Conservation (phyloP, 2,329 filamentous ascomycete genomes). For the Didymella lethalis region DNA sequence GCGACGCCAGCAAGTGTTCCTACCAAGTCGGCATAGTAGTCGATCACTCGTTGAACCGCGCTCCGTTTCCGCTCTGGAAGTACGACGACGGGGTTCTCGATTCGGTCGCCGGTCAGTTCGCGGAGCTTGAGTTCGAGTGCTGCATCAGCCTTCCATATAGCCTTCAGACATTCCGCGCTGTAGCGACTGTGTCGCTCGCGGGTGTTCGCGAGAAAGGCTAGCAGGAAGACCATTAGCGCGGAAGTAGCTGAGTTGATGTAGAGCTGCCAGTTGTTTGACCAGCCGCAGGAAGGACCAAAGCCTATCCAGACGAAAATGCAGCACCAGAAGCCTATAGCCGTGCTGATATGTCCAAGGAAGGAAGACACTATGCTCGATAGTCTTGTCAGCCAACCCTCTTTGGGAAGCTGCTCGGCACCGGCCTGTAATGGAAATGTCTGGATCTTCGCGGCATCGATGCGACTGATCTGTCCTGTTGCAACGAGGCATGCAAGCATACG, state of each 20-base stretch:
- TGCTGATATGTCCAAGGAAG: conserved; percentile 11
- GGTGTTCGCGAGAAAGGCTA: conserved; percentile 12
- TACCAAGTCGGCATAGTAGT: conserved; percentile 15
- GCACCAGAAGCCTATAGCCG: conserved; percentile 8
- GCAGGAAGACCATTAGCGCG: conserved; percentile 12
- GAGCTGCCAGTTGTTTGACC: conserved; percentile 13
- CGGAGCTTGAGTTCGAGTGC: conserved; percentile 13
- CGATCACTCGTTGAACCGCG: conserved; percentile 10
- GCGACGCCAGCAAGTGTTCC: conserved; percentile 15
- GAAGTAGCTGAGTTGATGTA: conserved; percentile 16
- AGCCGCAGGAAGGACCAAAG: conserved; percentile 10
- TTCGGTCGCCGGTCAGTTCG: conserved; percentile 1
- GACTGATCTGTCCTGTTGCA: background rate
- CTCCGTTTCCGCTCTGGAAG: background rate
- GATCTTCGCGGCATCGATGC: background rate
- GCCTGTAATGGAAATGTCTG: background rate
- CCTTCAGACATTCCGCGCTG: conserved; percentile 1
- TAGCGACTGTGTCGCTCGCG: conserved; percentile 12
- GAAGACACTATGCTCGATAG: background rate
- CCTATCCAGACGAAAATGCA: conserved; percentile 13
- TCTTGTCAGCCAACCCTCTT: background rate
- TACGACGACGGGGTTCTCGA: background rate
- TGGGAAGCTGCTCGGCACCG: background rate
- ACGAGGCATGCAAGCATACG: conserved; percentile 8
- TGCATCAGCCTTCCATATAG: conserved; percentile 14